A percentile compares a stretch with the other conserved stretches of the same genome.
Conservation (phyloP, 139 green algal species). For the Asterochloris erici region DNA sequence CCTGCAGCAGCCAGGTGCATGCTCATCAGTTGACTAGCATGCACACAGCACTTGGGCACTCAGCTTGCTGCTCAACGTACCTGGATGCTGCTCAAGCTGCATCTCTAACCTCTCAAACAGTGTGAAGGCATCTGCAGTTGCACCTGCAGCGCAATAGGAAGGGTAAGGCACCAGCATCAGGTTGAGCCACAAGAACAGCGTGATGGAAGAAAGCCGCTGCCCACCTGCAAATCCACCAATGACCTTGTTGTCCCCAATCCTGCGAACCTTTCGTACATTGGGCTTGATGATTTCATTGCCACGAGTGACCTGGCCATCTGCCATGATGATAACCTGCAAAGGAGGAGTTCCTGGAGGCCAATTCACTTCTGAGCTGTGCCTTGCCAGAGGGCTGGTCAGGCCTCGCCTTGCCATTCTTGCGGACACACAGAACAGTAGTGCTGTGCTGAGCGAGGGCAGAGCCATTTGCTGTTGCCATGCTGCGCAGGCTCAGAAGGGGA, state of each 20-base stretch:
- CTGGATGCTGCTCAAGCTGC: slow-evolving; percentile 85
- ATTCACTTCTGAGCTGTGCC: neutral
- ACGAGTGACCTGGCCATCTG: slow-evolving; percentile 84
- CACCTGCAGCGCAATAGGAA: slow-evolving; percentile 41
- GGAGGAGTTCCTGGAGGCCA: neutral
- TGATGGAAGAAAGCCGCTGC: neutral
- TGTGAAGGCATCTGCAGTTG: slow-evolving; percentile 88
- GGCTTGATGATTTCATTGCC: slow-evolving; percentile 78
- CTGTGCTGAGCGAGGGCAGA: neutral
- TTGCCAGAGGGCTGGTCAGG: neutral
- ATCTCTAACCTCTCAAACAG: slow-evolving; percentile 86
- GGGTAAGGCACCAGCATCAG: neutral
- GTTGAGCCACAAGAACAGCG: no score
- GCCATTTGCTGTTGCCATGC: neutral
- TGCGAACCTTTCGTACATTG: slow-evolving; percentile 82
- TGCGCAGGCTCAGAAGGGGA: neutral
- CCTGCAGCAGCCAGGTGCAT: slow-evolving; percentile 13
- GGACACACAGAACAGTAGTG: slow-evolving; percentile 82
- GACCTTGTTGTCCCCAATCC: slow-evolving; percentile 51
- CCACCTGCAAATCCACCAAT: slow-evolving; percentile 75
- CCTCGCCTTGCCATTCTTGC: slow-evolving; percentile 62
- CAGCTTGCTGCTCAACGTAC: slow-evolving; percentile 22
- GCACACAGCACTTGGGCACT: neutral
- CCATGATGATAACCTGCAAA: slow-evolving; percentile 75
- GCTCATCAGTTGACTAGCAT: neutral